Conservation (phyloP, 345 rosid genomes). For the Balakata baccata region DNA sequence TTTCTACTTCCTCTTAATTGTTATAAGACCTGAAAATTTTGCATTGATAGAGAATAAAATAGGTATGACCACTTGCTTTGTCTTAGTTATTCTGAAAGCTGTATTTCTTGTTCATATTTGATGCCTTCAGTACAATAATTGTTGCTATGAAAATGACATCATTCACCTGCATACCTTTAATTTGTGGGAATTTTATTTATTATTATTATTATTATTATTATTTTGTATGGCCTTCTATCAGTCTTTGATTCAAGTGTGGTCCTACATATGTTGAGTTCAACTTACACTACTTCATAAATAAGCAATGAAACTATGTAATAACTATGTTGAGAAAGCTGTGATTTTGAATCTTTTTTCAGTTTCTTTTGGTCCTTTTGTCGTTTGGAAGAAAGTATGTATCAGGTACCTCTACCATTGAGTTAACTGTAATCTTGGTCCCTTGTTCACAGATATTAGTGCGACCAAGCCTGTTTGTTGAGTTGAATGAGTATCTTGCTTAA, state of each 20-base stretch:
- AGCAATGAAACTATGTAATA: too few relatives aligned
- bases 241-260: neutral
- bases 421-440: neutral
- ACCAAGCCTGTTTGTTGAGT: neutral
- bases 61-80: neutral
- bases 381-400: neutral
- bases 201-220: neutral
- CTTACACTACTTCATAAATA: neutral
- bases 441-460: constrained; percentile 5
- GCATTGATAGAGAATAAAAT: neutral
- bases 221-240: neutral
- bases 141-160: neutral
- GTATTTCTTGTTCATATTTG: neutral
- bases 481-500: neutral
- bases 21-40: neutral
- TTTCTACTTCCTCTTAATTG: neutral
- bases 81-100: neutral
- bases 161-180: neutral
- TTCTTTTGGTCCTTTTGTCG: neutral
- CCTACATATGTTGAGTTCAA: neutral
- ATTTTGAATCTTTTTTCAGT: neutral
- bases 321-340: neutral
- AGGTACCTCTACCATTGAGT: neutral
- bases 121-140: neutral
- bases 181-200: neutral